Conservation (phyloP, 768 basidiomycete species). For the Lentinula guzmanii region DNA sequence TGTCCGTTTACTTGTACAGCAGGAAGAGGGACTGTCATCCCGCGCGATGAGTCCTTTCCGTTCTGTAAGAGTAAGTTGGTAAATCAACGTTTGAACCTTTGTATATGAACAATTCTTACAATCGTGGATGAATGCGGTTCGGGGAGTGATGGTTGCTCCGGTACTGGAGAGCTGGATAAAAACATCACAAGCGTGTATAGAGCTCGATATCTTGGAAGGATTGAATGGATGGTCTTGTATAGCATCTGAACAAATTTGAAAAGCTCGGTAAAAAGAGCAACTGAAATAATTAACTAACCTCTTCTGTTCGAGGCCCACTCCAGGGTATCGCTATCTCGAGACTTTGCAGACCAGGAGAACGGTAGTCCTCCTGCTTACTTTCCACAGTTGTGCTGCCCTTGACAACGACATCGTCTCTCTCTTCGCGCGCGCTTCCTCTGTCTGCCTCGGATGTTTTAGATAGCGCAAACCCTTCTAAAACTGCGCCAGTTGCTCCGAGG, state of each 20-base stretch:
- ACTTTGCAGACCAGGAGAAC: neutral
- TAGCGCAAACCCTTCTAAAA: conserved; percentile 21
- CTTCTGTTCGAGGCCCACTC: conserved; percentile 6
- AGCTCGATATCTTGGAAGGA: conserved; percentile 31
- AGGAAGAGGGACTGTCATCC: neutral
- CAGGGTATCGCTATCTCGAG: conserved; percentile 4
- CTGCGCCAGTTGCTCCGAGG: conserved; percentile 32
- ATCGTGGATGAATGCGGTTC: neutral
- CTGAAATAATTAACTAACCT: neutral
- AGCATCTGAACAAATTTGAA: conserved; percentile 20
- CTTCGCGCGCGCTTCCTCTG: neutral
- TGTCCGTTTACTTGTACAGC: neutral
- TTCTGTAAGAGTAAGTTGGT: neutral
- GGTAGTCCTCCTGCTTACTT: neutral
- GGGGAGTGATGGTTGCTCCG: neutral
- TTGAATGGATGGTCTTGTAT: conserved; percentile 32
- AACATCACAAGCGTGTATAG: conserved; percentile 25
- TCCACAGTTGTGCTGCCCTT: neutral
- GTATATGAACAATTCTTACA: neutral
- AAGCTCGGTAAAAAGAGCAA: neutral
- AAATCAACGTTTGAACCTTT: neutral
- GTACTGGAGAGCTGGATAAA: conserved; percentile 4
- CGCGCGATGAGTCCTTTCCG: neutral
- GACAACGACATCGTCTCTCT: neutral
- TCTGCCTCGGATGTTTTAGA: neutral